Evolutionary conservation across 768 basidiomycete genomes (phyloP), one percentile per base, ranked within the genome.

Genomic region (Postia placenta): DNA sequence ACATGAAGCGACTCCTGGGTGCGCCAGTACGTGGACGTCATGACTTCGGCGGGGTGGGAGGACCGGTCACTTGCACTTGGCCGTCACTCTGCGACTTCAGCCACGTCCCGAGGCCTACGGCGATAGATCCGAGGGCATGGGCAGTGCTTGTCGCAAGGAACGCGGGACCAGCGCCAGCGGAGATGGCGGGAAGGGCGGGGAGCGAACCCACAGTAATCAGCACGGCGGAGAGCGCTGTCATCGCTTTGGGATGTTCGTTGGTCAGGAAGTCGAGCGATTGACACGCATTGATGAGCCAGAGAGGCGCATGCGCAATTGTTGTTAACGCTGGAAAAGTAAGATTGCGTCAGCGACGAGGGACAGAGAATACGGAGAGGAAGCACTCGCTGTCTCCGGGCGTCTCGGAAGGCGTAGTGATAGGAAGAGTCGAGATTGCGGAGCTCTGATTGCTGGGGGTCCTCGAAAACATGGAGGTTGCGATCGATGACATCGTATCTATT

Each of bases 91-190:
- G 57, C 7, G 75, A 69, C 60, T 78, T 75, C 47, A 81, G 65
- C 64, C 74, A 64, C 28, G 72, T 76, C 1, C 87, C 87, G 26
- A 89, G 68, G 2, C 87, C 86, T 2, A 89, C 76, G 1, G 86
- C 87, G 50, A 89, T 81, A 1, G 85, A 85, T 9, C 87, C 87
- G 22, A 86, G 80, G 1, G 87, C 87, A 55, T 89, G 87, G 12
- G 79, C 85, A 12, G 87, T 81, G 11, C 81, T 74, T 14, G 84
- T 78, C 9, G 87, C 87, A 28, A 90, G 71, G 44, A 86, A 69
- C 0, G 83, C 82, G 9, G 87, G 87, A 19, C 86, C 85, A 4
- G 80, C 83, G 17, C 81, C 83, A 0, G 79, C 79, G 42, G 72
- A 72, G 59, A 89, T 76, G 2, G 75, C 84, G 19, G 87, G 87